These are phyloP conservation scores for Pisolithus thermaeus DNA, from an alignment of 1,284 basidiomycete genomes.

Conservation along the genomic window DNA sequence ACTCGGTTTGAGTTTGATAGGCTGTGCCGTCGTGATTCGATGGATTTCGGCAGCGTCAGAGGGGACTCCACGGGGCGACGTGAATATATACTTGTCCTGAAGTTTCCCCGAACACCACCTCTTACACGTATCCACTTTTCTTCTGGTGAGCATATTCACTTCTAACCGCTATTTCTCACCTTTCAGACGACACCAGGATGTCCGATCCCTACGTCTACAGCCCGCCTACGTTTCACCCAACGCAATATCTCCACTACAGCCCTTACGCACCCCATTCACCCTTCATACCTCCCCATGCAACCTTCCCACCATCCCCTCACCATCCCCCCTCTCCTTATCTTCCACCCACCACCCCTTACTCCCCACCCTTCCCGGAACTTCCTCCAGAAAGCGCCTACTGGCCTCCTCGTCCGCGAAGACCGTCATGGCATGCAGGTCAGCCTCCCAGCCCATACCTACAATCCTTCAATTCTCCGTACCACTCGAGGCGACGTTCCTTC, in stretches of 20 bases:
- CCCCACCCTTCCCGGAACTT: slow-evolving; percentile 12
- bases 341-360: slow-evolving; percentile 14
- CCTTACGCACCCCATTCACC: slow-evolving; percentile 31
- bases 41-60: background rate
- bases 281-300: slow-evolving; percentile 33
- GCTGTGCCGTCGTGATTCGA: background rate
- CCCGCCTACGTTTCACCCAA: slow-evolving; percentile 25
- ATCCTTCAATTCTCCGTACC: slow-evolving; percentile 11
- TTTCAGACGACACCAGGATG: slow-evolving; percentile 23
- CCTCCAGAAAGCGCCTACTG: slow-evolving; percentile 15
- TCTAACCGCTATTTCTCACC: too few relatives aligned
- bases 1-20: background rate
- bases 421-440: slow-evolving; percentile 34
- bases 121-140: background rate
- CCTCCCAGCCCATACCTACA: slow-evolving; percentile 20
- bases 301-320: slow-evolving; percentile 29
- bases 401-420: slow-evolving; percentile 30
- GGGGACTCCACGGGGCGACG: too few relatives aligned
- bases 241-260: slow-evolving; percentile 26
- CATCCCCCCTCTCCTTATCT: slow-evolving; percentile 22
- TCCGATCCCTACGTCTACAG: slow-evolving; percentile 36
- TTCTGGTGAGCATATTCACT: background rate
- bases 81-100: too few relatives aligned
- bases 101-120: too few relatives aligned
- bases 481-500: slow-evolving; percentile 40